Evolutionary conservation across 768 basidiomycete genomes (phyloP).

Genomic region (Tricholoma sp.): DNA sequence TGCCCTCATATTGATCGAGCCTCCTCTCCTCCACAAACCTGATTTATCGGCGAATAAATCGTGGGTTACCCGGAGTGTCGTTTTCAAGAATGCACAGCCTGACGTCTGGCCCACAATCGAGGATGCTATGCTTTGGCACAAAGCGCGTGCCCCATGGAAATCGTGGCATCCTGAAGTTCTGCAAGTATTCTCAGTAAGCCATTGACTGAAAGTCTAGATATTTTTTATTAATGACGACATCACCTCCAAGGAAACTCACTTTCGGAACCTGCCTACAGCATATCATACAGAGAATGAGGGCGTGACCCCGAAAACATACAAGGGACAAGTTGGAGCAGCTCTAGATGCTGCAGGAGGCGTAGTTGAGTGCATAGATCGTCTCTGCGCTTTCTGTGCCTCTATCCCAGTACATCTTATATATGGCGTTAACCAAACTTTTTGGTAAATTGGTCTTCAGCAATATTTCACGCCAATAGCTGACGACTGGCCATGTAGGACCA

Average conservation of each 20-base stretch:
- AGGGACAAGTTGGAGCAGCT: neutral
- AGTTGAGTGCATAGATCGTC: neutral
- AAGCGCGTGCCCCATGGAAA: neutral
- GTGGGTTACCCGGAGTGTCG: neutral
- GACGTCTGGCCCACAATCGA: neutral
- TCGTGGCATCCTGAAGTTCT: neutral
- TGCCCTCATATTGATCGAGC: neutral
- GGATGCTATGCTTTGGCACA: neutral
- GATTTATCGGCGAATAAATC: neutral
- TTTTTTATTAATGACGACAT: neutral
- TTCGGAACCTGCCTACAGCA: neutral
- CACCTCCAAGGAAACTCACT: neutral
- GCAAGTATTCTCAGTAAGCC: neutral
- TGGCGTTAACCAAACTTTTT: neutral
- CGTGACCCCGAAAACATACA: neutral
- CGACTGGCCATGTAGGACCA: no score
- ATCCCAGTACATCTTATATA: neutral
- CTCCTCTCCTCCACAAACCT: neutral
- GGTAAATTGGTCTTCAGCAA: no score
- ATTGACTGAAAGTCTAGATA: neutral
- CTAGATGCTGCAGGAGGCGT: neutral
- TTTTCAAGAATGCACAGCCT: neutral
- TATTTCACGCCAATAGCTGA: no score
- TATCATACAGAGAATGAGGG: neutral
- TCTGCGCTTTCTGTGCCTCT: neutral